Evolutionary conservation across 768 basidiomycete genomes (phyloP).

Genomic region (Termitomyces sp.): DNA sequence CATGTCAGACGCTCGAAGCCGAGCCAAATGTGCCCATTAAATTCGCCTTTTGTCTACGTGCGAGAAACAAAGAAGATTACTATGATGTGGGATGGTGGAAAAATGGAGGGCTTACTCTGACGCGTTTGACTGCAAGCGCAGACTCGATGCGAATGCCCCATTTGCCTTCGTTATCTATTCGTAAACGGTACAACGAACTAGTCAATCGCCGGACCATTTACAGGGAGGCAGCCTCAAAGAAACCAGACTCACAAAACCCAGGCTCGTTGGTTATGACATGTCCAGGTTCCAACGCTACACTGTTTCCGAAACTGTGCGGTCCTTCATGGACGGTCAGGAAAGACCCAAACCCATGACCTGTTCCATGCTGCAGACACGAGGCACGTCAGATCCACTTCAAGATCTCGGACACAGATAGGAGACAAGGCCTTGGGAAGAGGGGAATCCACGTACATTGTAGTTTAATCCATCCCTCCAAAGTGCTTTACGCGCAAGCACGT

Average conservation of each 20-base stretch:
- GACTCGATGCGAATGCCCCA: slow-evolving; percentile 90
- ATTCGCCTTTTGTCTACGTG: slow-evolving; percentile 62
- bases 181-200: not conserved
- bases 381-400: slow-evolving; percentile 6
- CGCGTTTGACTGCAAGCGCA: slow-evolving; percentile 2
- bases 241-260: slow-evolving; percentile 65
- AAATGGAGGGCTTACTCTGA: not conserved
- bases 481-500: slow-evolving; percentile 85
- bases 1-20: slow-evolving; percentile 90
- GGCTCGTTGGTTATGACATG: slow-evolving; percentile 94
- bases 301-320: slow-evolving; percentile 70
- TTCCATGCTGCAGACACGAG: slow-evolving; percentile 62
- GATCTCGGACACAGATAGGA: not conserved
- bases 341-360: slow-evolving; percentile 86
- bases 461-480: slow-evolving; percentile 85
- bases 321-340: slow-evolving; percentile 88
- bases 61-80: not conserved
- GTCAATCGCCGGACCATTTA: slow-evolving; percentile 9
- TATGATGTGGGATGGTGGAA: not conserved
- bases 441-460: slow-evolving; percentile 52
- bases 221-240: slow-evolving; percentile 9
- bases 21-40: slow-evolving; percentile 75
- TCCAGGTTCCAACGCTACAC: slow-evolving; percentile 70
- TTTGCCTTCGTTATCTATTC: slow-evolving; percentile 62
- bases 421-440: not conserved